Evolutionary conservation across 306 rosid genomes (phyloP).

Genomic region (Castanea mollissima): DNA sequence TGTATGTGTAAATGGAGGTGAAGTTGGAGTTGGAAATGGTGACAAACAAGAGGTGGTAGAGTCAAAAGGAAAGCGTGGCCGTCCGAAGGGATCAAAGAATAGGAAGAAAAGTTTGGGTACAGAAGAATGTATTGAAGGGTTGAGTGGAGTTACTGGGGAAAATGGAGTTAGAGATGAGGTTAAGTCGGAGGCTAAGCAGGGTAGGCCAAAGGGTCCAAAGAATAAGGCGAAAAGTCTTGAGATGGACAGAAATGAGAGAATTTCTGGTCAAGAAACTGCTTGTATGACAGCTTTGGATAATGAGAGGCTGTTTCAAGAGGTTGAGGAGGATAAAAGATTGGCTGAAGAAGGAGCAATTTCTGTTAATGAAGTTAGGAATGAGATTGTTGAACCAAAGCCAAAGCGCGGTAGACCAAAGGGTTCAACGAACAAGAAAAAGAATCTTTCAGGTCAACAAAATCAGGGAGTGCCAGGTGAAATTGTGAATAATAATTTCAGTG

Average conservation of each 20-base stretch:
- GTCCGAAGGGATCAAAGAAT: conserved; percentile 34
- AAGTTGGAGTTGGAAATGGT: conserved; percentile 11
- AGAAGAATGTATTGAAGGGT: conserved; percentile 14
- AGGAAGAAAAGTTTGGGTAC: conserved; percentile 9
- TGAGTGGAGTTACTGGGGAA: conserved; percentile 19
- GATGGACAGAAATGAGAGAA: neutral
- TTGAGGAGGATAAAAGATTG: neutral
- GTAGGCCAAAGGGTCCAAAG: conserved; percentile 38
- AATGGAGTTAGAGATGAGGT: conserved; percentile 18
- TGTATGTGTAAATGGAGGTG: conserved; percentile 23
- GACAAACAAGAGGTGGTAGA: conserved; percentile 8
- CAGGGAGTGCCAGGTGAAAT: neutral
- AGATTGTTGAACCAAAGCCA: conserved; percentile 15
- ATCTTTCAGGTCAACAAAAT: neutral
- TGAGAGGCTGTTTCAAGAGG: conserved; percentile 13
- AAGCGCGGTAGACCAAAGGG: conserved; percentile 41
- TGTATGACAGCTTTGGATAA: conserved; percentile 2
- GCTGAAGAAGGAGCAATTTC: neutral
- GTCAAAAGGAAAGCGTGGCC: conserved; percentile 26
- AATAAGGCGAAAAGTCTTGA: conserved; percentile 19
- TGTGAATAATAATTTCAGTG: conserved; percentile 10
- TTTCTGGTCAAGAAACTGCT: conserved; percentile 10
- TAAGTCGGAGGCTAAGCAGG: conserved; percentile 24
- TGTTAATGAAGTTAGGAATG: conserved; percentile 24
- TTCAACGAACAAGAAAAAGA: conserved; percentile 26